A percentile compares a stretch with the other conserved stretches of the same genome.
Conservation (phyloP, 805 yeast species). For the Kregervanrija delftensis region DNA sequence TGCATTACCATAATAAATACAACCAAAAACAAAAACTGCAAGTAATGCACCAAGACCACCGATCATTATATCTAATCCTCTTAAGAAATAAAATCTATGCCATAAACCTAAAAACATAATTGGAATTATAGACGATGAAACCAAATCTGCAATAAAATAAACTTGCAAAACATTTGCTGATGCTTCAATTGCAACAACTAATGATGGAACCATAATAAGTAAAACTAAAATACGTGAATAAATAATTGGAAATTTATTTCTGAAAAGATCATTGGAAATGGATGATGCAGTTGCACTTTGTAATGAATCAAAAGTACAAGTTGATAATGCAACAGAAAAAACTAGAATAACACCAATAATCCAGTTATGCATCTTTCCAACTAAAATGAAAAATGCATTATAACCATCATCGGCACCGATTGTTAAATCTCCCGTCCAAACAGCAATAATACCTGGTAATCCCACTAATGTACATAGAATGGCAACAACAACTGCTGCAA, state of each 20-base stretch:
- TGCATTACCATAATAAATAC: slow-evolving; percentile 68
- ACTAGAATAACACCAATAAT: slow-evolving; percentile 76
- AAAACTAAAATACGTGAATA: slow-evolving; percentile 68
- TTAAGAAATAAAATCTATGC: slow-evolving; percentile 56
- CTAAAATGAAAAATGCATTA: slow-evolving; percentile 65
- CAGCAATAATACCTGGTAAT: slow-evolving; percentile 78
- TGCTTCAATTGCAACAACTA: slow-evolving; percentile 74
- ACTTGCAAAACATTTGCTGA: slow-evolving; percentile 82
- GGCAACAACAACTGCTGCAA: slow-evolving; percentile 66
- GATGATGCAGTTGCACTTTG: slow-evolving; percentile 87
- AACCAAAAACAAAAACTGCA: slow-evolving; percentile 77
- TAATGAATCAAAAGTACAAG: slow-evolving; percentile 83
- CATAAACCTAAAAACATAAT: slow-evolving; percentile 74
- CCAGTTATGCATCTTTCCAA: slow-evolving; percentile 77
- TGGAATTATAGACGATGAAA: slow-evolving; percentile 84
- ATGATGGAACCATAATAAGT: slow-evolving; percentile 75
- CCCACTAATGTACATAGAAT: slow-evolving; percentile 68
- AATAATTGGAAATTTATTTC: slow-evolving; percentile 64
- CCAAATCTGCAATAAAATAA: slow-evolving; percentile 83
- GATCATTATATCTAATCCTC: slow-evolving; percentile 73
- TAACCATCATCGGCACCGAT: slow-evolving; percentile 50
- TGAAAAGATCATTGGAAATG: slow-evolving; percentile 81
- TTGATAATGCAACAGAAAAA: slow-evolving; percentile 65
- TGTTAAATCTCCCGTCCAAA: slow-evolving; percentile 72
- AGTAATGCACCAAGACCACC: slow-evolving; percentile 82